Conservation (phyloP, 2,329 filamentous ascomycete species). For the Cryphonectria carpinicola region DNA sequence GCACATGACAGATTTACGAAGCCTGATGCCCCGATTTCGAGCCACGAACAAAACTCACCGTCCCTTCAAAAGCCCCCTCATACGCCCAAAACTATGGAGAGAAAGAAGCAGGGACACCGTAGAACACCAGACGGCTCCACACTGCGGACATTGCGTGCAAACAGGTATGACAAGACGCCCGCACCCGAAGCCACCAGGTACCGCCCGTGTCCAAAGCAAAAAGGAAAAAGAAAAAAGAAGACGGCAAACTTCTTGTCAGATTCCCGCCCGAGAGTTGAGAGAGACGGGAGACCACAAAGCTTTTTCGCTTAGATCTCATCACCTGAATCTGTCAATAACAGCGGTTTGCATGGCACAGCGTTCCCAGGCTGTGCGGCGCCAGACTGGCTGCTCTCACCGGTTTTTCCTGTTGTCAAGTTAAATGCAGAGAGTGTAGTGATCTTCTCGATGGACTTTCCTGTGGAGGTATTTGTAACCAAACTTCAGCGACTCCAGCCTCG, state of each 20-base stretch:
- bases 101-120: neutral
- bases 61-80: neutral
- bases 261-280: neutral
- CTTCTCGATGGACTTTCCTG: neutral
- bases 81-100: neutral
- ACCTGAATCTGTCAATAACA: neutral
- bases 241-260: neutral
- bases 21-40: neutral
- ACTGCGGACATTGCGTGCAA: neutral
- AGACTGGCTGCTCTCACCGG: neutral
- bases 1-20: neutral
- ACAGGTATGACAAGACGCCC: conserved; percentile 1
- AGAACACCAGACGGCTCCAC: neutral
- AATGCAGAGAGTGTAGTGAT: neutral
- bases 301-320: neutral
- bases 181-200: neutral
- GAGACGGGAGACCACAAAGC: neutral
- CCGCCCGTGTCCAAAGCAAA: neutral
- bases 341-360: neutral
- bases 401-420: neutral
- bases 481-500: neutral
- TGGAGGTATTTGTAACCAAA: neutral
- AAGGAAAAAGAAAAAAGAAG: neutral
- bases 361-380: neutral
- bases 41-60: neutral